A percentile compares a stretch with the other conserved stretches of the same genome.
Evolutionary conservation across 371 early-diverging fungal genomes (phyloP).

Genomic region (Hamiltosporidium tvaerminnensis): DNA sequence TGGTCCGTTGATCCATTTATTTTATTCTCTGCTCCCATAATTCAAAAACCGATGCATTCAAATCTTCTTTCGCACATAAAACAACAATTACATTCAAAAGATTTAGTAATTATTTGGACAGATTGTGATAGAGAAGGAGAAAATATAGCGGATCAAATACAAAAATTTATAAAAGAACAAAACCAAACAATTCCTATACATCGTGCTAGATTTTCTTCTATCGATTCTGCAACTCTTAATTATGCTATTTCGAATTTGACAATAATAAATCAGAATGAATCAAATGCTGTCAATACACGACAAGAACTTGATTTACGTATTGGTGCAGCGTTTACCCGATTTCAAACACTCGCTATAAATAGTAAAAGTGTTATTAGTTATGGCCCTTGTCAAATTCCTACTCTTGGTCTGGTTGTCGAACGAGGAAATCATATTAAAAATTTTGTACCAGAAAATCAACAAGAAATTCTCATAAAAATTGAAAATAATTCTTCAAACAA

Average conservation of each 20-base stretch:
- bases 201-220: constrained; percentile 56
- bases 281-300: constrained; percentile 74
- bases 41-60: neutral
- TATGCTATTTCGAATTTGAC: constrained; percentile 62
- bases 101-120: constrained; percentile 83
- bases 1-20: constrained; percentile 52
- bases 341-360: constrained; percentile 60
- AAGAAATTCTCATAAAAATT: neutral
- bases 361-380: constrained; percentile 60
- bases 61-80: constrained; percentile 48
- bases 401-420: constrained; percentile 91
- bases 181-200: constrained; percentile 48
- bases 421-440: constrained; percentile 60
- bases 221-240: constrained; percentile 59
- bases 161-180: constrained; percentile 39
- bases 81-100: constrained; percentile 5
- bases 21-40: constrained; percentile 59
- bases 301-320: constrained; percentile 82
- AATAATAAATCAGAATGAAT: constrained; percentile 59
- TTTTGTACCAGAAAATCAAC: constrained; percentile 63
- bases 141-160: constrained; percentile 76
- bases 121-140: constrained; percentile 99
- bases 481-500: constrained; percentile 1
- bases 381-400: constrained; percentile 96
- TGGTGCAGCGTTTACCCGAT: constrained; percentile 82